phyloP scores from a whole-genome alignment of 805 yeast species.

The Saccharomycopsis lassenensis region DNA sequence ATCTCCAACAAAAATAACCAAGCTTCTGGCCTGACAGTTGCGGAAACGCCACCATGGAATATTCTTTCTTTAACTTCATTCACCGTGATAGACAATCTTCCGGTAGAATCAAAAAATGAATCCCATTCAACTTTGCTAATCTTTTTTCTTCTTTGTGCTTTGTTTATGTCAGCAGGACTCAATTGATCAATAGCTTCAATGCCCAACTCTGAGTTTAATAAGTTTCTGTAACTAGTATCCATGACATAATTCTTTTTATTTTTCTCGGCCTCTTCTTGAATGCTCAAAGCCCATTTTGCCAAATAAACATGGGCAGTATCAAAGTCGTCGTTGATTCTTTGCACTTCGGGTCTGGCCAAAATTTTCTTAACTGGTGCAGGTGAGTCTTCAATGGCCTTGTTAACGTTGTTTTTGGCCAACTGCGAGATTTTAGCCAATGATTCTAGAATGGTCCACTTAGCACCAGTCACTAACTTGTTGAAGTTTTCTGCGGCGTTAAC shows the following conservation, averaged over 20 bases:
- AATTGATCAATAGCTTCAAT: slow-evolving; percentile 37
- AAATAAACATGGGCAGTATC: slow-evolving; percentile 86
- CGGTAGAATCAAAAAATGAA: slow-evolving; percentile 68
- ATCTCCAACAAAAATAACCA: slow-evolving; percentile 83
- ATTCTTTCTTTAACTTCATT: slow-evolving; percentile 72
- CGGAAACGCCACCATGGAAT: slow-evolving; percentile 80
- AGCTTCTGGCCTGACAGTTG: slow-evolving; percentile 51
- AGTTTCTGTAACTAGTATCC: slow-evolving; percentile 45
- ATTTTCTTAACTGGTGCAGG: slow-evolving; percentile 48
- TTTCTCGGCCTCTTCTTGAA: slow-evolving; percentile 81
- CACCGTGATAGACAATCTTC: slow-evolving; percentile 61
- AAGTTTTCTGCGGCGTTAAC: slow-evolving; percentile 22
- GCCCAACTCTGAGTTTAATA: slow-evolving; percentile 53
- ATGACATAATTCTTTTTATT: slow-evolving; percentile 33
- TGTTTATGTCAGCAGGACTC: slow-evolving; percentile 48
- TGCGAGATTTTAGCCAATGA: slow-evolving; percentile 71
- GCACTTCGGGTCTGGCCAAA: slow-evolving; percentile 69
- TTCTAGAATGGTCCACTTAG: slow-evolving; percentile 82
- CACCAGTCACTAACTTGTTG: slow-evolving; percentile 43
- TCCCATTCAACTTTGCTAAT: slow-evolving; percentile 73
- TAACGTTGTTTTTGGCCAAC: slow-evolving; percentile 52
- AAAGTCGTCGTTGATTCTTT: slow-evolving; percentile 74
- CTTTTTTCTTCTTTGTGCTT: slow-evolving; percentile 52
- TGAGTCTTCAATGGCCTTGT: slow-evolving; percentile 42
- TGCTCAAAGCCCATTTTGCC: slow-evolving; percentile 95